Evolutionary conservation across 2,329 filamentous ascomycete genomes (phyloP).

Genomic region (Claviceps citrina): DNA sequence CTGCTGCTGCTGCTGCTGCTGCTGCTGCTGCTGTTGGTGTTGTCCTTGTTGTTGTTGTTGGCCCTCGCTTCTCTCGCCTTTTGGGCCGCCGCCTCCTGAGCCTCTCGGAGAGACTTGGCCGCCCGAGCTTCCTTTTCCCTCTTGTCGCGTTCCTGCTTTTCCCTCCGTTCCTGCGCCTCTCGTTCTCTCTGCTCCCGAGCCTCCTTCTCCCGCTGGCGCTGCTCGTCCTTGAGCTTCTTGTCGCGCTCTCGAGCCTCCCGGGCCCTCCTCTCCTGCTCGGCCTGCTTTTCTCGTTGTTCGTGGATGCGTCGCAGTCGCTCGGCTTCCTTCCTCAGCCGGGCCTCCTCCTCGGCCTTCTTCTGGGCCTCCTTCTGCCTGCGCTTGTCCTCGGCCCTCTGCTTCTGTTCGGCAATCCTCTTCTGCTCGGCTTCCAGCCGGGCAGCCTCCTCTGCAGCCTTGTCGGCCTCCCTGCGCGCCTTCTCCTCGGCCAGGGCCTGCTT

Average conservation of each 20-base stretch:
- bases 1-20: too few relatives aligned
- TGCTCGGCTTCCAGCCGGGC: slow-evolving; percentile 60
- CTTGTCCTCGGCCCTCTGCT: slow-evolving; percentile 73
- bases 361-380: slow-evolving; percentile 82
- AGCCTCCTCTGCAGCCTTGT: slow-evolving; percentile 76
- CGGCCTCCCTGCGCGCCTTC: slow-evolving; percentile 71
- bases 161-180: slow-evolving; percentile 49
- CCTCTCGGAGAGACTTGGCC: slow-evolving; percentile 45
- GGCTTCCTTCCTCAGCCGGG: slow-evolving; percentile 67
- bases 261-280: slow-evolving; percentile 69
- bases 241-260: slow-evolving; percentile 50
- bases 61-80: slow-evolving; percentile 54
- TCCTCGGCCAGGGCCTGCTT: slow-evolving; percentile 84
- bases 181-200: slow-evolving; percentile 54
- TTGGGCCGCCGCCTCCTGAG: slow-evolving; percentile 31
- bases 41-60: too few relatives aligned
- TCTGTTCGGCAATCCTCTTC: slow-evolving; percentile 65
- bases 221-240: slow-evolving; percentile 73
- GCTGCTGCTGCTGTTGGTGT: too few relatives aligned
- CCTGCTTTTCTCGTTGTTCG: slow-evolving; percentile 74
- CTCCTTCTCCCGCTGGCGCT: slow-evolving; percentile 66
- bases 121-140: slow-evolving; percentile 42
- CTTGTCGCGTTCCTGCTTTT: slow-evolving; percentile 47
- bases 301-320: slow-evolving; percentile 66
- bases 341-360: slow-evolving; percentile 80